Evolutionary conservation across 73 alveolate genomes (phyloP).

Genomic region (Tetrahymena malaccensis): DNA sequence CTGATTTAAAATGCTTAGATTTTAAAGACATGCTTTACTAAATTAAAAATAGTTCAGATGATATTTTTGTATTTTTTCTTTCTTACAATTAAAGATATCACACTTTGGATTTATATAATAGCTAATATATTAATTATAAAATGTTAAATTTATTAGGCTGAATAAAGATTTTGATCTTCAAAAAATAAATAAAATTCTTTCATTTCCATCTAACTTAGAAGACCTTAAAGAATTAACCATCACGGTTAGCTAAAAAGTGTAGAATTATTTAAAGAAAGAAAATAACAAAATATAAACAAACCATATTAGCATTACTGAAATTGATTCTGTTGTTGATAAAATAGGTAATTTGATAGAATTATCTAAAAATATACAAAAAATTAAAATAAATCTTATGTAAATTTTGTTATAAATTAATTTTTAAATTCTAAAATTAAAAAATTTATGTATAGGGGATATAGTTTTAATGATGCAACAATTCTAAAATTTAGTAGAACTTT

Average conservation of each 20-base stretch:
- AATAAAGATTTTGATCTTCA: background rate
- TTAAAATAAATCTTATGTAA: background rate
- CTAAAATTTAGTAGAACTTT: background rate
- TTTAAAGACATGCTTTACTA: background rate
- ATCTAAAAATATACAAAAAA: background rate
- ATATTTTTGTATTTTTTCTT: background rate
- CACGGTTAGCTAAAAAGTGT: background rate
- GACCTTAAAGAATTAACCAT: background rate
- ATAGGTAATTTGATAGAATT: background rate
- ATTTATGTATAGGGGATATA: background rate
- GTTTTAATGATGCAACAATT: background rate
- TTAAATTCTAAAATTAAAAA: background rate
- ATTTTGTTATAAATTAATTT: background rate
- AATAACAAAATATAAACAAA: background rate
- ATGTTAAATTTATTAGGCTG: background rate
- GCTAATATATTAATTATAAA: too few species aligned
- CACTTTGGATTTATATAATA: too few species aligned
- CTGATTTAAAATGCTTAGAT: background rate
- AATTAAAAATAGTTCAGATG: background rate
- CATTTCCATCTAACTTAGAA: background rate
- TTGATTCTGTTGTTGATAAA: background rate
- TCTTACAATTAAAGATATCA: too few species aligned
- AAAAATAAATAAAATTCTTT: background rate
- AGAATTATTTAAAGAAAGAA: background rate
- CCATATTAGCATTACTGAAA: background rate